These are phyloP conservation scores for Skeletonema tropicum DNA, from an alignment of 108 stramenopile species.

Conservation along the genomic window DNA sequence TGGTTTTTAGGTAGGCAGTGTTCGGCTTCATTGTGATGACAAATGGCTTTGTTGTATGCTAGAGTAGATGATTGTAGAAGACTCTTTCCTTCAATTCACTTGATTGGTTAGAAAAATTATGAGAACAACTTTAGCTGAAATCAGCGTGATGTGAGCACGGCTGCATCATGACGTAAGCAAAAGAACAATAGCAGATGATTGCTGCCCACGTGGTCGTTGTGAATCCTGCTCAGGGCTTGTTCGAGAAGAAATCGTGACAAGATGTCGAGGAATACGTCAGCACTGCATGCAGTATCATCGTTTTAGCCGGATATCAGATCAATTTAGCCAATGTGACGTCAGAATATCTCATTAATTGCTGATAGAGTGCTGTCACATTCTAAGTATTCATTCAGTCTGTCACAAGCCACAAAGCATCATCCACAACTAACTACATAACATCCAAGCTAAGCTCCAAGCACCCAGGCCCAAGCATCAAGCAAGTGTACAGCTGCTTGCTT, in stretches of 20 bases:
- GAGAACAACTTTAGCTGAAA: not conserved
- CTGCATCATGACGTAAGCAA: conserved; percentile 2
- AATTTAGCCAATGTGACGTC: not conserved
- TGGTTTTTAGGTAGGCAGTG: not conserved
- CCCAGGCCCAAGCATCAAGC: no score
- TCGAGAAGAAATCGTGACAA: not conserved
- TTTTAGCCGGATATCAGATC: not conserved
- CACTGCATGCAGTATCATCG: not conserved
- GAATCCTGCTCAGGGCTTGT: not conserved
- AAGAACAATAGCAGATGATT: not conserved
- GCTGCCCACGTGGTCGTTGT: not conserved
- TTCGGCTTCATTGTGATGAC: not conserved
- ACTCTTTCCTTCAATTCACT: not conserved
- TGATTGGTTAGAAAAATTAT: not conserved
- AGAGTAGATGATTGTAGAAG: not conserved
- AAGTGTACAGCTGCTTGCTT: no score
- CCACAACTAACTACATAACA: no score
- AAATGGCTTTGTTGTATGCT: no score
- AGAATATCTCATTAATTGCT: not conserved
- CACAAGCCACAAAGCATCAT: no score
- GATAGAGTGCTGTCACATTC: no score
- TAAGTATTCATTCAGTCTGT: no score
- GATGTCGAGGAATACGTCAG: not conserved
- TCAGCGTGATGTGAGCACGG: not conserved
- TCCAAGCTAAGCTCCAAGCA: no score